Base-by-base conservation (phyloP, 2,329 filamentous ascomycete genomes). In the Plenodomus biglobosus region DNA sequence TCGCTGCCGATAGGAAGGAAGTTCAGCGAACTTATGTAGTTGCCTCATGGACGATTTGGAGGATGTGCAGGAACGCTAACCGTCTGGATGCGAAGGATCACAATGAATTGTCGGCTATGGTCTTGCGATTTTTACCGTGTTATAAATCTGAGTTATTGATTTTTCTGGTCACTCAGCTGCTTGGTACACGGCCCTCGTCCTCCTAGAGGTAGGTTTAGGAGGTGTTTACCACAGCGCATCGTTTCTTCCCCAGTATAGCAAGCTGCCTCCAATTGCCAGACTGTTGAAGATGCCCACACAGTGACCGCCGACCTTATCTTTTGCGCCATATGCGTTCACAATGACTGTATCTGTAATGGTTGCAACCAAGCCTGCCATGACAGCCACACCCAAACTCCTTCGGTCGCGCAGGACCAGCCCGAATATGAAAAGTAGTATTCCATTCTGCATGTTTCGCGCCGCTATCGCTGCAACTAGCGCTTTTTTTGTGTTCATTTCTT, bases 251-350 rank as follows among this genome's bases (percentile, higher is more conserved):
- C 60, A 63, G 38, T 60, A 62, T 15, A 63, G 24, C 44, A 63
- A 40, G 38, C 56, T 62, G 2, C 60, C 60, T 2, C 60, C 60
- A 20, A 63, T 55, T 1, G 52, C 55, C 8, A 62, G 10, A 35
- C 60, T 59, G 41, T 63, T 63, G 36, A 63, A 59, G 8, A 63
- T 44, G 0, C 60, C 60, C n/a, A 63, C 34, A 24, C 55, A 62
- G 21, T 63, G 60, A 8, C 60, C 60, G 8, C 45, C 42, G 17
- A 60, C 40, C 42, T 63, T 63, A 6, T 62, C 55, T 32, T 54
- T 55, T 13, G 48, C 53, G 2, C 60, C 60, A 35, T 63, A 63
- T 4, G 52, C 50, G 6, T 44, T 45, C 2, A 63, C 58, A 42
- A 63, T 63, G 1, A 58, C 41, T 5, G 58, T 59, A 22, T 63